Evolutionary conservation across 352 stramenopile species (phyloP).

Genomic region (Phytopythium cucurbitacearum): DNA sequence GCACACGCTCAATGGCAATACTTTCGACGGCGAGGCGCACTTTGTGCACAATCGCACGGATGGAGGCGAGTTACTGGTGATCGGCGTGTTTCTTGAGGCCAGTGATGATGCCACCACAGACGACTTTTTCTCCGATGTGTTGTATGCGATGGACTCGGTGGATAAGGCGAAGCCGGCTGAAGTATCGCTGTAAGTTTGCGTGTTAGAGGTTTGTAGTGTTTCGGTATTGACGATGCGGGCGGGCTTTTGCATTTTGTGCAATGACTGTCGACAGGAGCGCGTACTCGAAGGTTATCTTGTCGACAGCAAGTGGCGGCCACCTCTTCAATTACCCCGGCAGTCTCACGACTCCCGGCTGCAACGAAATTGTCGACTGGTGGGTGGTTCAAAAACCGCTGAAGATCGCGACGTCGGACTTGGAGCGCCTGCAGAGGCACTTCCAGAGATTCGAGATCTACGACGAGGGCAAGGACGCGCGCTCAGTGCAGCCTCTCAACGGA

Average conservation of each 20-base stretch:
- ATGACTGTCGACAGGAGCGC: slow-evolving; percentile 2
- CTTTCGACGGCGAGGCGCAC: slow-evolving; percentile 48
- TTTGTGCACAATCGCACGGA: slow-evolving; percentile 49
- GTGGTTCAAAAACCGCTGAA: slow-evolving; percentile 21
- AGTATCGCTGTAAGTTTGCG: slow-evolving; percentile 8
- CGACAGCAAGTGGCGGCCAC: slow-evolving; percentile 19
- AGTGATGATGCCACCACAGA: slow-evolving; percentile 5
- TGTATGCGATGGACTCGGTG: slow-evolving; percentile 7
- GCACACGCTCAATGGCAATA: slow-evolving; percentile 48
- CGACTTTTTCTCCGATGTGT: slow-evolving; percentile 5
- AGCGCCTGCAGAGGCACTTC: slow-evolving; percentile 20
- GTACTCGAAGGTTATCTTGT: slow-evolving; percentile 37
- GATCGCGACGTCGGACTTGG: slow-evolving; percentile 19
- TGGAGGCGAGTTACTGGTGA: slow-evolving; percentile 10
- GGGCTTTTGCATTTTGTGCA: background rate
- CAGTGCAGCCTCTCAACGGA: slow-evolving; percentile 20
- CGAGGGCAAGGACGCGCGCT: slow-evolving; percentile 17
- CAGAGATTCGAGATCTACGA: slow-evolving; percentile 12
- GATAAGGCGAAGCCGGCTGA: slow-evolving; percentile 1
- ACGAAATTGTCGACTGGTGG: slow-evolving; percentile 12
- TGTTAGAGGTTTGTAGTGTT: background rate
- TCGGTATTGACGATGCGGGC: background rate
- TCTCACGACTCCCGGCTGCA: slow-evolving; percentile 28
- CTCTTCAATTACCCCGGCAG: slow-evolving; percentile 43
- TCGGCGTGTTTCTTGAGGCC: slow-evolving; percentile 9